phyloP scores from a whole-genome alignment of 1,284 basidiomycete species.

The Naganishia sp. region DNA sequence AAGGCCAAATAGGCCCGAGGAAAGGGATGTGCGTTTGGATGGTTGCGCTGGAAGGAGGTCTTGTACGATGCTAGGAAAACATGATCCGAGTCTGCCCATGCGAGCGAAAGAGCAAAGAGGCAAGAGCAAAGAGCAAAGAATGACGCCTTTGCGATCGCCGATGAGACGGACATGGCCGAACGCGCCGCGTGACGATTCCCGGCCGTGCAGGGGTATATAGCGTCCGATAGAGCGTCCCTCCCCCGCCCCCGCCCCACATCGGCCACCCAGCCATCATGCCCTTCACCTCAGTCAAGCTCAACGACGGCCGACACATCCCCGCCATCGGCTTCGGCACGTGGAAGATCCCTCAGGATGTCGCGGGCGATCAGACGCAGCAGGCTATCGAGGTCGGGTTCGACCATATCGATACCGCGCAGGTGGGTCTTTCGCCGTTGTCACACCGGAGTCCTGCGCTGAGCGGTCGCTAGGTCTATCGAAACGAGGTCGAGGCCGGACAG shows the following conservation, averaged over 20 bases:
- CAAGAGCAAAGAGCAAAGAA: too few species aligned
- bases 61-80: background rate
- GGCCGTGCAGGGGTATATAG: too few species aligned
- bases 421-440: slow-evolving; percentile 31
- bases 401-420: slow-evolving; percentile 52
- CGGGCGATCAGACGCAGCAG: slow-evolving; percentile 43
- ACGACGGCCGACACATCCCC: slow-evolving; percentile 53
- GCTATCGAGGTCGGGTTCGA: slow-evolving; percentile 52
- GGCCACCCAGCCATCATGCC: slow-evolving; percentile 21
- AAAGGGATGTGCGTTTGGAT: background rate
- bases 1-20: slow-evolving; percentile 17
- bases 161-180: slow-evolving; percentile 4
- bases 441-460: background rate
- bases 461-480: slow-evolving; percentile 39
- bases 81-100: too few species aligned
- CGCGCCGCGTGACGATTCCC: background rate
- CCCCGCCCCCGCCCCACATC: background rate
- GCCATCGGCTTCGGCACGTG: slow-evolving; percentile 51
- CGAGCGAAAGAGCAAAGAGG: too few species aligned
- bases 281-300: slow-evolving; percentile 44
- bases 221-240: background rate
- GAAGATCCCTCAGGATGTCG: slow-evolving; percentile 48
- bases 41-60: background rate
- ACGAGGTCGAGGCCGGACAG: slow-evolving; percentile 56
- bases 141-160: background rate